Percentiles rank a stretch among this genome's conserved stretches.
phyloP scores from a whole-genome alignment of 352 stramenopile genomes.

The Globisporangium barbulae region DNA sequence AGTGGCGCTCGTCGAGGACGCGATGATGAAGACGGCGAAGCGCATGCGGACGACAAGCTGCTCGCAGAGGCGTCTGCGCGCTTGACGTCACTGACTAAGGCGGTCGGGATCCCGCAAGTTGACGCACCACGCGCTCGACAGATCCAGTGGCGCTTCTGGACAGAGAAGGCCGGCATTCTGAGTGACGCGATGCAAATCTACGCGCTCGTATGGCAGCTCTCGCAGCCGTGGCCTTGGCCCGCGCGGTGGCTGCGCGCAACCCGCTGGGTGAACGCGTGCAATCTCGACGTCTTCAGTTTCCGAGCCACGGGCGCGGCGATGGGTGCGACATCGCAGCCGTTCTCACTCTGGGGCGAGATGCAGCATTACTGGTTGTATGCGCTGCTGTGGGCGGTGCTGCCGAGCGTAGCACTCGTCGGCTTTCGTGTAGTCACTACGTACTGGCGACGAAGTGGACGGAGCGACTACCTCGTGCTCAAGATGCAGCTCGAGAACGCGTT shows the following conservation, averaged over 20 bases:
- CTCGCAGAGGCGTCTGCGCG: background rate
- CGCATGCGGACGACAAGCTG: background rate
- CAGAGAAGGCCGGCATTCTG: slow-evolving; percentile 49
- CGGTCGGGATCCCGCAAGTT: background rate
- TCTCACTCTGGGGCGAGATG: slow-evolving; percentile 63
- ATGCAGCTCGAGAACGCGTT: slow-evolving; percentile 43
- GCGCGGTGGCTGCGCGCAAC: slow-evolving; percentile 46
- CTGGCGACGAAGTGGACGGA: slow-evolving; percentile 20
- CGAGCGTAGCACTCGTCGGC: slow-evolving; percentile 15
- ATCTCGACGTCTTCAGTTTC: slow-evolving; percentile 56
- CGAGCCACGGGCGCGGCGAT: slow-evolving; percentile 45
- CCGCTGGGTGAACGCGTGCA: slow-evolving; percentile 52
- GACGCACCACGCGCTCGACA: slow-evolving; percentile 13
- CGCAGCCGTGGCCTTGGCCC: slow-evolving; percentile 75
- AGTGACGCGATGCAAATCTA: slow-evolving; percentile 56
- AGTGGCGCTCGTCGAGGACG: background rate
- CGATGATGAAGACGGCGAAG: background rate
- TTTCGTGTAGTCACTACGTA: slow-evolving; percentile 4
- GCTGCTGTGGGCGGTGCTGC: slow-evolving; percentile 31
- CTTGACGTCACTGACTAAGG: background rate
- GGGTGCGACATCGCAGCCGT: slow-evolving; percentile 47
- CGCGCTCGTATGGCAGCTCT: slow-evolving; percentile 71
- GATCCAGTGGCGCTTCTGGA: slow-evolving; percentile 47
- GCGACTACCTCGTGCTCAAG: slow-evolving; percentile 26
- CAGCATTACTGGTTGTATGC: slow-evolving; percentile 60